These are phyloP conservation scores for Cordyceps sp. DNA, from an alignment of 2,329 filamentous ascomycete genomes.

Conservation along the genomic window DNA sequence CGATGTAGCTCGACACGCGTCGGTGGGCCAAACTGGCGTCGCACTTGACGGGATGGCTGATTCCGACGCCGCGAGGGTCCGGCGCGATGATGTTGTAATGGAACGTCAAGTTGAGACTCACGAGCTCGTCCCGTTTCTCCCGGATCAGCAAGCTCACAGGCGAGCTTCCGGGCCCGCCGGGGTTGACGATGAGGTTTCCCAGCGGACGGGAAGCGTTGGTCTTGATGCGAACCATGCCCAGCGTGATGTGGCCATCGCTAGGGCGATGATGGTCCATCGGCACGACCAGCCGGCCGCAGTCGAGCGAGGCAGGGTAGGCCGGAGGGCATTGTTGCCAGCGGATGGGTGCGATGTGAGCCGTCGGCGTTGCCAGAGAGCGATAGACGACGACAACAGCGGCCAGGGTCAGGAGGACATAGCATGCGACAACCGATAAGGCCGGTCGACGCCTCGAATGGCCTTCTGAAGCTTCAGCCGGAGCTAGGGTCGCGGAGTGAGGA, in stretches of 20 bases:
- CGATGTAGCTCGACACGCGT: neutral
- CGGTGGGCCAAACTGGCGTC: neutral
- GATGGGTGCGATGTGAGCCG: neutral
- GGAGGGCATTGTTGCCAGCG: neutral
- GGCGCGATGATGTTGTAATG: constrained; percentile 1
- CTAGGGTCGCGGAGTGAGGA: no score
- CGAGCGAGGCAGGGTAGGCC: neutral
- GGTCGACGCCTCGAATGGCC: no score
- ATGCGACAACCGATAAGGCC: no score
- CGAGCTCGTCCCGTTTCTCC: neutral
- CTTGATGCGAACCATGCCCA: neutral
- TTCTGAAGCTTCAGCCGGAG: no score
- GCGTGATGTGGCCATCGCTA: neutral
- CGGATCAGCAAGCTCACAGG: neutral
- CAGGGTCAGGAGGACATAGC: no score
- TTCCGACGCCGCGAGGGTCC: constrained; percentile 1
- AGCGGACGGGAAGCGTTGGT: neutral
- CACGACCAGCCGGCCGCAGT: neutral
- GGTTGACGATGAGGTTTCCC: constrained; percentile 1
- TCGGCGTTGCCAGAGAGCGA: neutral
- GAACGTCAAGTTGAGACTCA: neutral
- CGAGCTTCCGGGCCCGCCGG: constrained; percentile 1
- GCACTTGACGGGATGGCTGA: neutral
- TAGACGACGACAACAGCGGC: constrained; percentile 1
- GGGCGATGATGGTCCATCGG: neutral